Percentiles rank a stretch among this genome's conserved stretches.
Conservation (phyloP, 208 protist genomes). For the Plasmodiophora brassicae region DNA sequence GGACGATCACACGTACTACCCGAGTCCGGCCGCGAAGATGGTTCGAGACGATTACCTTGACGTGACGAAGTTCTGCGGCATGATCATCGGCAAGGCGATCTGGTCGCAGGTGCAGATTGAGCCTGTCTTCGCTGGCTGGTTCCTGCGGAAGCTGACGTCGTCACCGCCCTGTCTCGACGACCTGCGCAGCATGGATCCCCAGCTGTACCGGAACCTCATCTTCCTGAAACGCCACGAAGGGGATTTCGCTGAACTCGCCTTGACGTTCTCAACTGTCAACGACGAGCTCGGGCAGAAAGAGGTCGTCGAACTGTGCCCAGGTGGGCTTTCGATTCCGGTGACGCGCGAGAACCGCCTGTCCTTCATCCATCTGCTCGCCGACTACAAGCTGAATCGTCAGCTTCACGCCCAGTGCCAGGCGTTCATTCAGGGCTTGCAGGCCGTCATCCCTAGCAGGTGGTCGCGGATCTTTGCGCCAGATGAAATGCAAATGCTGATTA, state of each 20-base stretch:
- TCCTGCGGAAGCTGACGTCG: neutral
- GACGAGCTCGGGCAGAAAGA: constrained; percentile 17
- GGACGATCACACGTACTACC: neutral
- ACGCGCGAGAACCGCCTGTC: neutral
- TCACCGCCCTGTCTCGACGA: neutral
- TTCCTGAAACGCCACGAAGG: neutral
- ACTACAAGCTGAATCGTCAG: constrained; percentile 32
- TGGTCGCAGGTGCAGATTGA: neutral
- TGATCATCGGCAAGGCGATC: constrained; percentile 1
- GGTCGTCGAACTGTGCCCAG: constrained; percentile 16
- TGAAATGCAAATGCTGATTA: constrained; percentile 16
- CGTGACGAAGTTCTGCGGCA: neutral
- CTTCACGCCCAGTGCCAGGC: neutral
- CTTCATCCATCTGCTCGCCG: neutral
- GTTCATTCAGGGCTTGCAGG: neutral
- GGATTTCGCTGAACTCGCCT: neutral
- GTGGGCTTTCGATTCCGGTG: neutral
- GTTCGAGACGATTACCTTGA: neutral
- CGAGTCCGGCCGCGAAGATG: neutral
- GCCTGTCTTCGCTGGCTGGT: neutral
- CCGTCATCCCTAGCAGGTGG: neutral
- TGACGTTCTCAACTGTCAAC: neutral
- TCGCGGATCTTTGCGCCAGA: neutral
- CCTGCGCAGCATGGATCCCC: neutral
- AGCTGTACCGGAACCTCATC: neutral